These are phyloP conservation scores for Tetraselmis chui DNA, from an alignment of 139 green algal species.

Conservation along the genomic window DNA sequence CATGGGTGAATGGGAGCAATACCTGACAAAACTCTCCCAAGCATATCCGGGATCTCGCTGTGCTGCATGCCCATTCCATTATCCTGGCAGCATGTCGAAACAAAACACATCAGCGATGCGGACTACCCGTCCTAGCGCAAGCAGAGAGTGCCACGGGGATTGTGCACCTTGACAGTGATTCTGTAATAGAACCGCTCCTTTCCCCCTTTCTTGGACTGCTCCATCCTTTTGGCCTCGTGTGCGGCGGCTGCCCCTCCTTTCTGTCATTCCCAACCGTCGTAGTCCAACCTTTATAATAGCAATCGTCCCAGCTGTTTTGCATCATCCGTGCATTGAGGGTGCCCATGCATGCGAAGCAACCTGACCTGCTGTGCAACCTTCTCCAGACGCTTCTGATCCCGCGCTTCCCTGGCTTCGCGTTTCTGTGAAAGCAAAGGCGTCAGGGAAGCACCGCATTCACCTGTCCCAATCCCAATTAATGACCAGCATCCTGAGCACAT, in stretches of 20 bases:
- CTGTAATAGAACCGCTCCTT: slow-evolving; percentile 61
- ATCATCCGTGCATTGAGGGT: no score
- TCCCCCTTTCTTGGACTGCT: slow-evolving; percentile 35
- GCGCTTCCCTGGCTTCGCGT: slow-evolving; percentile 70
- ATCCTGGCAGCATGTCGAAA: slow-evolving; percentile 50
- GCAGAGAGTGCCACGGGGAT: background rate
- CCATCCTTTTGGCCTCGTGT: slow-evolving; percentile 34
- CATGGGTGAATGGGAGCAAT: slow-evolving; percentile 9
- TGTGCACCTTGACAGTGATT: slow-evolving; percentile 64
- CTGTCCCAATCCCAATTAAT: no score
- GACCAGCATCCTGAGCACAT: no score
- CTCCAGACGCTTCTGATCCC: slow-evolving; percentile 64
- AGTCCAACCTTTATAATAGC: no score
- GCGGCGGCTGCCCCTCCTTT: slow-evolving; percentile 41
- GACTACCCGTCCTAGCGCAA: background rate
- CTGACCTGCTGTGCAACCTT: slow-evolving; percentile 61
- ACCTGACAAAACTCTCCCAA: slow-evolving; percentile 79
- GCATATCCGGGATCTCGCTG: slow-evolving; percentile 91
- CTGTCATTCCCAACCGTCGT: slow-evolving; percentile 25
- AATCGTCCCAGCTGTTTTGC: no score
- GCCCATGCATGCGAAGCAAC: no score
- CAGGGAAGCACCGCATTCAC: no score
- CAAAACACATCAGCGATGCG: background rate
- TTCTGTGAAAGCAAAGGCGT: slow-evolving; percentile 43
- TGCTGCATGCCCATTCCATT: slow-evolving; percentile 93